These are phyloP conservation scores for Tylopilus plumbeoviolaceoides DNA, from an alignment of 768 basidiomycete species.

Conservation along the genomic window DNA sequence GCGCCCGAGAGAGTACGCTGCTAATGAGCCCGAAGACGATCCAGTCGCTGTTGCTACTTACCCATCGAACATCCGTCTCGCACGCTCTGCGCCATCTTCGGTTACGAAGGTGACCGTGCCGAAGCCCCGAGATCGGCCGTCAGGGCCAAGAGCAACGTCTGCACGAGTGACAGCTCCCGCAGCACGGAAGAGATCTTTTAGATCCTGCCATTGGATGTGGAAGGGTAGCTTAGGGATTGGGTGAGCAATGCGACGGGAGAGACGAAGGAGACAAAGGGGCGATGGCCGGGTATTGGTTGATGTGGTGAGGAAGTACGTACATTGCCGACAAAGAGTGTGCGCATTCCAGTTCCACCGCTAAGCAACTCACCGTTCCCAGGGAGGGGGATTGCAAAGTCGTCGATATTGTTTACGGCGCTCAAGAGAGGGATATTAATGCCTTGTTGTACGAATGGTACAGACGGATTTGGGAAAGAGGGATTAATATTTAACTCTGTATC, in stretches of 20 bases:
- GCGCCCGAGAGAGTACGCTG: background rate
- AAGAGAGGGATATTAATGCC: constrained; percentile 13
- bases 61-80: constrained; percentile 89
- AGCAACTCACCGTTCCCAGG: constrained; percentile 21
- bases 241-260: constrained; percentile 14
- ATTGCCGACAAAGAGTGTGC: constrained; percentile 85
- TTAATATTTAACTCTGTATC: constrained; percentile 22
- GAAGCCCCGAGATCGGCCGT: constrained; percentile 88
- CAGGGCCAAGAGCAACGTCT: constrained; percentile 82
- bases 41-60: constrained; percentile 35
- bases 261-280: background rate
- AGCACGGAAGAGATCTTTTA: constrained; percentile 92
- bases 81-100: constrained; percentile 79
- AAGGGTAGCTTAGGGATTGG: constrained; percentile 67
- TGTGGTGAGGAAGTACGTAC: constrained; percentile 43
- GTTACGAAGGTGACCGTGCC: constrained; percentile 88
- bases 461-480: constrained; percentile 7
- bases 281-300: constrained; percentile 2
- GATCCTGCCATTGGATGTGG: constrained; percentile 96
- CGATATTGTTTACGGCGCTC: constrained; percentile 13
- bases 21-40: background rate
- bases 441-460: constrained; percentile 21
- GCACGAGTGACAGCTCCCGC: constrained; percentile 89
- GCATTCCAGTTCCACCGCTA: constrained; percentile 32
- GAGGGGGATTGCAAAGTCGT: constrained; percentile 15